Base-by-base conservation (phyloP, 139 green algal species). In the Raphidocelis subcapitata region DNA sequence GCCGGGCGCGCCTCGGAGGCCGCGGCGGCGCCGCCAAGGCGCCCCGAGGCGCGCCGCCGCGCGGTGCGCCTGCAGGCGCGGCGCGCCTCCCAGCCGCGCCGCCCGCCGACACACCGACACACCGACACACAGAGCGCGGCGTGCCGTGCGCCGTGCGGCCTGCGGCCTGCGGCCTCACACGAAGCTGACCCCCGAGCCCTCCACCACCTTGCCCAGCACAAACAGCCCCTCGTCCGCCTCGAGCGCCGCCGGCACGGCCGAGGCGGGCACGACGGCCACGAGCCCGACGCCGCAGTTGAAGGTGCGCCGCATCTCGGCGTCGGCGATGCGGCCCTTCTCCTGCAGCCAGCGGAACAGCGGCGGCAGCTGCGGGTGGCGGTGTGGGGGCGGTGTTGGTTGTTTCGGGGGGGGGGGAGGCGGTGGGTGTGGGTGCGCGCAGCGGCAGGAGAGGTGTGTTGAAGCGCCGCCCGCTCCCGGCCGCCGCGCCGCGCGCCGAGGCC, bases 221-320 rank as follows among this genome's bases (percentile, higher is more conserved):
- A 85, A 88, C 29, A 77, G 60, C 24, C 41, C 41, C 12, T 8
- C 8, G 24, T 73, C 68, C 3, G 80, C 21, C 35, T 72, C n/a
- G 67, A 84, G 56, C 4, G 75, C 79, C 31, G 59, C 68, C 10
- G 85, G 85, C 14, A 89, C 91, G 20, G 92, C 52, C 1, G 51
- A 60, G 4, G 62, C 44, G 0, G 81, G 67, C 55, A 98, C 87
- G 24, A 98, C 87, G 37, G 94, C 67, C 16, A 98, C 77, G 84
- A 99, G 91, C 47, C 95, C 95, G 36, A 99, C 85, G 18, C 95
- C 95, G 89, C 97, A 94, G 88, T 99, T 99, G 91, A 99, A 99
- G 1, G 96, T 99, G 32, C 92, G 85, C 74, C 91, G 92, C 95
- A 99, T 99, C 84, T 99, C 95, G 2, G 78, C 69, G 2, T 92